Percentiles rank a stretch among this genome's conserved stretches.
Conservation (phyloP, 495 filamentous ascomycete species). For the Hypoxylon fragiforme region DNA sequence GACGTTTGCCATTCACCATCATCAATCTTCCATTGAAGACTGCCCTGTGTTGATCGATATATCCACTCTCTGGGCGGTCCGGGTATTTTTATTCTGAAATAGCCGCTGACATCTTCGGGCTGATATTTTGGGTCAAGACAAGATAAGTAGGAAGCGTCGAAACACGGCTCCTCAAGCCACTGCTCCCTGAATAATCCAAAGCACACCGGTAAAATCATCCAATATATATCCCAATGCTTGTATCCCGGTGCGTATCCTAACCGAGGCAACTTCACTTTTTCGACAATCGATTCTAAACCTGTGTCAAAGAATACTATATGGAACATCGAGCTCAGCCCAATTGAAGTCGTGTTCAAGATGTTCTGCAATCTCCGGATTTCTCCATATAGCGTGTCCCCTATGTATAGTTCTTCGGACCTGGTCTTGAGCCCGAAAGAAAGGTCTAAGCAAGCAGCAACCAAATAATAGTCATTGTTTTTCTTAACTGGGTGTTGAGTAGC, state of each 20-base stretch:
- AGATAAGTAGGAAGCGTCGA: neutral
- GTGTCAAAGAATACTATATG: too few species aligned
- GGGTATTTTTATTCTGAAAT: neutral
- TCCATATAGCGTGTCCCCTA: too few species aligned
- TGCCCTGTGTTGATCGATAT: neutral
- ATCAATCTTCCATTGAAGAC: too few species aligned
- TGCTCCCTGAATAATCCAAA: neutral
- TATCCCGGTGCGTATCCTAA: too few species aligned
- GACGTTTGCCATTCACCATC: too few species aligned
- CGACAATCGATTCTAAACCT: too few species aligned
- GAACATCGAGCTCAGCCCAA: too few species aligned
- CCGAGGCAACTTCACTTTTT: too few species aligned
- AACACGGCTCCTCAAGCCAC: neutral
- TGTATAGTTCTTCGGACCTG: neutral
- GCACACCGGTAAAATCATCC: neutral
- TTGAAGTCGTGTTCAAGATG: too few species aligned
- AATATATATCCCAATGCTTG: too few species aligned
- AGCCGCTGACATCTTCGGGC: neutral
- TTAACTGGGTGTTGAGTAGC: too few species aligned
- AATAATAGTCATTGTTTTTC: neutral
- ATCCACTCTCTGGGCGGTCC: neutral
- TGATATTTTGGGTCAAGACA: neutral
- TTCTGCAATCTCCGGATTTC: too few species aligned
- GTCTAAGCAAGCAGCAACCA: neutral
- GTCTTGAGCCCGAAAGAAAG: neutral